A percentile compares a stretch with the other conserved stretches of the same genome.
These are phyloP conservation scores for Eimeria mitis DNA, from an alignment of 169 alveolate genomes.

Conservation along the genomic window DNA sequence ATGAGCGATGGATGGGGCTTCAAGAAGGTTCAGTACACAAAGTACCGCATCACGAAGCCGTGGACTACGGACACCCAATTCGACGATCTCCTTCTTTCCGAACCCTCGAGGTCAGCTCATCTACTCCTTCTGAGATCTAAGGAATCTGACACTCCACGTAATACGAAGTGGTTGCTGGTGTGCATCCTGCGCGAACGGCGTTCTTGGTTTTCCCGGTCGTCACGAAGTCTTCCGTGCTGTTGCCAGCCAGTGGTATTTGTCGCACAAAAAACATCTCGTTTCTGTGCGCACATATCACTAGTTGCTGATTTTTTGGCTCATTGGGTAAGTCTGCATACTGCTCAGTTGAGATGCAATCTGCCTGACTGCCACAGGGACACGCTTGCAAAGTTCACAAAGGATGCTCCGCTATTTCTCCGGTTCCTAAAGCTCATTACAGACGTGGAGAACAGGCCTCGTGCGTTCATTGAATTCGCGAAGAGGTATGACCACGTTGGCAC, in stretches of 20 bases:
- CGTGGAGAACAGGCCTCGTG: slow-evolving; percentile 89
- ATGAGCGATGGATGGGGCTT: slow-evolving; percentile 76
- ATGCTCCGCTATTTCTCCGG: slow-evolving; percentile 90
- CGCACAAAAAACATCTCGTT: not conserved
- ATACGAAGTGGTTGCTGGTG: not conserved
- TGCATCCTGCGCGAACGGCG: not conserved
- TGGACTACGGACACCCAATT: slow-evolving; percentile 90
- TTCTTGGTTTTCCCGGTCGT: not conserved
- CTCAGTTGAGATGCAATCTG: not conserved
- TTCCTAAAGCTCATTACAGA: slow-evolving; percentile 90
- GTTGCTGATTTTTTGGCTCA: not conserved
- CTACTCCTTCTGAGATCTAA: not conserved
- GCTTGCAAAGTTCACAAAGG: slow-evolving; percentile 89
- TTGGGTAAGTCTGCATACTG: not conserved
- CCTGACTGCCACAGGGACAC: slow-evolving; percentile 83
- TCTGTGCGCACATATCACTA: not conserved
- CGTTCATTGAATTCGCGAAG: slow-evolving; percentile 89
- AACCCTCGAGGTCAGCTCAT: slow-evolving; percentile 87
- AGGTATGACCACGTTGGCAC: slow-evolving; percentile 79
- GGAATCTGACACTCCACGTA: not conserved
- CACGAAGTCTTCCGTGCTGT: not conserved
- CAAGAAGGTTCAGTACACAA: slow-evolving; percentile 88
- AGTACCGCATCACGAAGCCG: slow-evolving; percentile 92
- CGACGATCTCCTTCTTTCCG: slow-evolving; percentile 90
- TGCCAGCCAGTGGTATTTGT: not conserved